Base-by-base conservation (phyloP, 495 filamentous ascomycete species). In the Aspergillus carlsbadensis region DNA sequence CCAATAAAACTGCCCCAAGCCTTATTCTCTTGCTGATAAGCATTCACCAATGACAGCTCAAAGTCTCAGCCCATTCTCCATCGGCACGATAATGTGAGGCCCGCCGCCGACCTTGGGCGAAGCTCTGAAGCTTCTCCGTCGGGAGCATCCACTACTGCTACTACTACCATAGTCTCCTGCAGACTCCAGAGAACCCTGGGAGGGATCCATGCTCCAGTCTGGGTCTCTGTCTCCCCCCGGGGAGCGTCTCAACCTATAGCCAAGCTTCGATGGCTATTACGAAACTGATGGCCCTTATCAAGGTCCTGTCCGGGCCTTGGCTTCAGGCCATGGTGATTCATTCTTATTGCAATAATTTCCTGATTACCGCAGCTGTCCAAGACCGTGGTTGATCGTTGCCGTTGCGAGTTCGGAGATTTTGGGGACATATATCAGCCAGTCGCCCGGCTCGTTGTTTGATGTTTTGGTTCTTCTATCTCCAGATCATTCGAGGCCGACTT, bases 271-370 rank as follows among this genome's bases (percentile, higher is more conserved):
- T 26, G 24, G 2, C 29, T 26, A 54, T 48, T 43, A 57, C 54
- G 45, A 57, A 50, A 50, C 47, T 57, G 35, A 24, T 35, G 15
- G 42, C 11, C 31, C 54, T 57, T 57, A 57, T 57, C 54, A 57
- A 48, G n/a, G 35, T 44, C 35, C 2, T 7, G 10, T 35, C 0
- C 41, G 24, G 20, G 21, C 11, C 21, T 31, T 31, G 45, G 24
- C 15, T 42, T 21, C n/a, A 41, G 17, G 20, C 35, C n/a, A 13
- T 21, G 14, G 17, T 5, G 31, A 5, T 22, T 55, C 33, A 41
- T 43, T 50, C 46, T 50, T 50, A 57, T 57, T 57, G 42, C 29
- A 39, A 41, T 44, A 35, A 39, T 57, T 36, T 43, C 26, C 6
- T 35, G 45, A 26, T 45, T 57, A 57, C 49, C 54, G 45, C 35